Conservation (phyloP, 1,284 basidiomycete species). For the Moniliophthora roreri region DNA sequence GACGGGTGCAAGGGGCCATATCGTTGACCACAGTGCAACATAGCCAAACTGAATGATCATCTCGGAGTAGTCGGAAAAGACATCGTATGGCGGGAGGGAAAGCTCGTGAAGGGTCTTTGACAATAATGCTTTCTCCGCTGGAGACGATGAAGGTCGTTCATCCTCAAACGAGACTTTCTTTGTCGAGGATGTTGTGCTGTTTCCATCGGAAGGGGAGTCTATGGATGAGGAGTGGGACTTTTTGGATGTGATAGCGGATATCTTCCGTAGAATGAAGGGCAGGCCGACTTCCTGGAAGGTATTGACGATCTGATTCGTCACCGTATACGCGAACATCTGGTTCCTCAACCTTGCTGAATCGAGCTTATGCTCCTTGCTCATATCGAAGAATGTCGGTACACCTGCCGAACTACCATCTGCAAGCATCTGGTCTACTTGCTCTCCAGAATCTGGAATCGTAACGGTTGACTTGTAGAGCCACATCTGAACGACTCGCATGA, state of each 20-base stretch:
- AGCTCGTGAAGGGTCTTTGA: constrained; percentile 79
- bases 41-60: constrained; percentile 97
- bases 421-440: constrained; percentile 16
- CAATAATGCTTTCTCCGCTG: constrained; percentile 73
- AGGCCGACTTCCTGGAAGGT: constrained; percentile 84
- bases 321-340: constrained; percentile 94
- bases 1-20: constrained; percentile 93
- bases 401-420: too few species aligned
- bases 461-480: constrained; percentile 33
- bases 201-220: background rate
- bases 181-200: constrained; percentile 35
- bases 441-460: background rate
- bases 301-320: constrained; percentile 88
- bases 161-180: constrained; percentile 77
- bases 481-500: constrained; percentile 64
- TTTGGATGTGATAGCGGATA: constrained; percentile 12
- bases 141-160: constrained; percentile 55
- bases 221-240: constrained; percentile 17
- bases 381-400: too few species aligned
- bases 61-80: constrained; percentile 88
- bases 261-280: constrained; percentile 71
- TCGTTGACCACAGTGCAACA: constrained; percentile 88
- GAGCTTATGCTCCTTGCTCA: constrained; percentile 55
- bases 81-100: constrained; percentile 77
- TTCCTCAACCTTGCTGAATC: constrained; percentile 76